phyloP scores from a whole-genome alignment of 2,329 filamentous ascomycete genomes.

The Fusarium acutatum region DNA sequence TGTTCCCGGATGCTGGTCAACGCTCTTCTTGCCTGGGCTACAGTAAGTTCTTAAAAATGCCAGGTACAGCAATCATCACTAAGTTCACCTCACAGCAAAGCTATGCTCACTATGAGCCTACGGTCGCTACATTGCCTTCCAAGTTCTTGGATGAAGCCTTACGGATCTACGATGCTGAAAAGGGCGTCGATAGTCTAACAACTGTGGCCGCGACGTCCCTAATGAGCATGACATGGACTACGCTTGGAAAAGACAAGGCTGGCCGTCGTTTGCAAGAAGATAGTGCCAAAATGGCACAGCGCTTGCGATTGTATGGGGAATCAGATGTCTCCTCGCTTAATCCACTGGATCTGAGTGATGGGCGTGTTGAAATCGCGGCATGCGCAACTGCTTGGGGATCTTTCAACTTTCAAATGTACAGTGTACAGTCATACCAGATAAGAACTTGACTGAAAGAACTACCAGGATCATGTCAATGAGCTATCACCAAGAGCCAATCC shows the following conservation, averaged over 20 bases:
- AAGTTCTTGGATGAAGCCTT: background rate
- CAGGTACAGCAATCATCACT: background rate
- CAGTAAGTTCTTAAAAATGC: background rate
- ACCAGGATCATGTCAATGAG: background rate
- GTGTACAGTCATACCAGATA: background rate
- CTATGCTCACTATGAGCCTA: background rate
- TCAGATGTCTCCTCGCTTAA: rapidly evolving
- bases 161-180: rapidly evolving
- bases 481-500: background rate
- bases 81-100: background rate
- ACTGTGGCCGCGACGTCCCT: background rate
- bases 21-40: background rate
- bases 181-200: rapidly evolving
- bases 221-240: background rate
- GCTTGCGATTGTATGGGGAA: rapidly evolving
- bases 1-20: background rate
- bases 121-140: background rate
- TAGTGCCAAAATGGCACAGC: background rate
- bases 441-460: rapidly evolving
- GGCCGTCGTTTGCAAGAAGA: background rate
- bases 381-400: background rate
- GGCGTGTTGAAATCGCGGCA: rapidly evolving
- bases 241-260: background rate
- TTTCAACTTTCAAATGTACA: background rate
- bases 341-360: rapidly evolving